Conservation (phyloP, 1,284 basidiomycete genomes). For the Meira miltonrushii region DNA sequence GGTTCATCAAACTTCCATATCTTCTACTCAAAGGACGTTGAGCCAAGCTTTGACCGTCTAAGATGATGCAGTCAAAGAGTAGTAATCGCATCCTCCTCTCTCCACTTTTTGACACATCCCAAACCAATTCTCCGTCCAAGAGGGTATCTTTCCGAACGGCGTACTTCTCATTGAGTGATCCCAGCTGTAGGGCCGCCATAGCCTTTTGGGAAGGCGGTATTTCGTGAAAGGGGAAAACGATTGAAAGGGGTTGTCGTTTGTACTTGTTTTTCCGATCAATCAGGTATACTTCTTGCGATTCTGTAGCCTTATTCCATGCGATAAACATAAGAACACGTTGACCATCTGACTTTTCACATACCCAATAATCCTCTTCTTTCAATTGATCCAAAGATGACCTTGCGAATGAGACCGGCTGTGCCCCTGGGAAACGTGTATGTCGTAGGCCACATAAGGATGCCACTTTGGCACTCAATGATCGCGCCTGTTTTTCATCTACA, state of each 20-base stretch:
- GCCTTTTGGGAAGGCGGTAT: constrained; percentile 18
- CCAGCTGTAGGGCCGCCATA: background rate
- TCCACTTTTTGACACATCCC: constrained; percentile 66
- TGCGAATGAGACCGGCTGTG: constrained; percentile 45
- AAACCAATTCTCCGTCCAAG: constrained; percentile 88
- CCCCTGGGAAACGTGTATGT: constrained; percentile 28
- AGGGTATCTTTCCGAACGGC: constrained; percentile 66
- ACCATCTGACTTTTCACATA: constrained; percentile 99
- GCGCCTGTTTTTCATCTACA: background rate
- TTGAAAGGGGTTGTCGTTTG: constrained; percentile 62
- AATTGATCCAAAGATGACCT: constrained; percentile 28
- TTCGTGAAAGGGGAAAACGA: constrained; percentile 68
- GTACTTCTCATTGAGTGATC: background rate
- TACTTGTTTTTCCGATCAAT: constrained; percentile 93
- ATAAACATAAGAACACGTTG: constrained; percentile 83
- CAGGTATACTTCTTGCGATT: constrained; percentile 66
- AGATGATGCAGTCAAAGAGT: constrained; percentile 87
- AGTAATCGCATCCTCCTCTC: constrained; percentile 76
- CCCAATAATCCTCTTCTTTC: constrained; percentile 67
- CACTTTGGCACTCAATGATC: background rate
- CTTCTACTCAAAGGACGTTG: constrained; percentile 72
- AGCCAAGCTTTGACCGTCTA: constrained; percentile 83
- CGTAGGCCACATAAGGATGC: constrained; percentile 5
- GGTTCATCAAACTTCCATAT: constrained; percentile 68
- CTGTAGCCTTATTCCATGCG: constrained; percentile 57